Percentiles rank a stretch among this genome's conserved stretches.
Conservation (phyloP, 139 green algal species). For the Chlorella ohadii region DNA sequence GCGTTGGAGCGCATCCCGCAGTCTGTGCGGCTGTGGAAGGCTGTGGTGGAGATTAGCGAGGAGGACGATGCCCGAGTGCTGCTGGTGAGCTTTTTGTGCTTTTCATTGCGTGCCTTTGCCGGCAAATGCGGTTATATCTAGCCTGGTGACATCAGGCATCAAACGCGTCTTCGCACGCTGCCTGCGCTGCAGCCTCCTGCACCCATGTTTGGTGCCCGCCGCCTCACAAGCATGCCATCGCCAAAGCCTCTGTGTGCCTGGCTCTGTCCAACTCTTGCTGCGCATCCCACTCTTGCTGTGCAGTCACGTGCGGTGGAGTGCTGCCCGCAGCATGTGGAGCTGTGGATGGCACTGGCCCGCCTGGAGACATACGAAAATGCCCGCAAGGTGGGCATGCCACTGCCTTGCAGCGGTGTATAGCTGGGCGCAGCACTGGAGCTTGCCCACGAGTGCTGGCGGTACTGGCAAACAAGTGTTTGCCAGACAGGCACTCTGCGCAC, state of each 20-base stretch:
- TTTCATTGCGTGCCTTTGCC: background rate
- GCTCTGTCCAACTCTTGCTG: too few relatives aligned
- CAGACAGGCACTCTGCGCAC: too few relatives aligned
- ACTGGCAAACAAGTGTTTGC: too few relatives aligned
- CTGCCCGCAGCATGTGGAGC: constrained; percentile 94
- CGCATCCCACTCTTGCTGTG: constrained; percentile 75
- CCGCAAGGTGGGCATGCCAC: constrained; percentile 65
- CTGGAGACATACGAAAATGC: constrained; percentile 96
- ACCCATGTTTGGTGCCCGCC: too few relatives aligned
- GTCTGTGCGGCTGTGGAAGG: constrained; percentile 96
- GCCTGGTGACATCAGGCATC: too few relatives aligned
- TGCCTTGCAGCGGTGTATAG: too few relatives aligned
- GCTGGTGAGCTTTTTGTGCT: constrained; percentile 36
- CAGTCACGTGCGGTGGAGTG: constrained; percentile 96
- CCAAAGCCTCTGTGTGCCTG: too few relatives aligned
- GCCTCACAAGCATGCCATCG: too few relatives aligned
- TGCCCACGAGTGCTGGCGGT: too few relatives aligned
- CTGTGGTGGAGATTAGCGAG: constrained; percentile 90
- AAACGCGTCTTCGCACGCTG: too few relatives aligned
- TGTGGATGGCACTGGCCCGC: constrained; percentile 96
- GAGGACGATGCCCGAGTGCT: constrained; percentile 90
- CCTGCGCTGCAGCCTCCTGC: background rate
- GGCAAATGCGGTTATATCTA: too few relatives aligned
- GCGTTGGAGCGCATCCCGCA: constrained; percentile 92
- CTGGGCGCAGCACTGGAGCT: too few relatives aligned